A percentile compares a stretch with the other conserved stretches of the same genome.
Evolutionary conservation across 768 basidiomycete genomes (phyloP).

Genomic region (Cystofilobasidium macerans): DNA sequence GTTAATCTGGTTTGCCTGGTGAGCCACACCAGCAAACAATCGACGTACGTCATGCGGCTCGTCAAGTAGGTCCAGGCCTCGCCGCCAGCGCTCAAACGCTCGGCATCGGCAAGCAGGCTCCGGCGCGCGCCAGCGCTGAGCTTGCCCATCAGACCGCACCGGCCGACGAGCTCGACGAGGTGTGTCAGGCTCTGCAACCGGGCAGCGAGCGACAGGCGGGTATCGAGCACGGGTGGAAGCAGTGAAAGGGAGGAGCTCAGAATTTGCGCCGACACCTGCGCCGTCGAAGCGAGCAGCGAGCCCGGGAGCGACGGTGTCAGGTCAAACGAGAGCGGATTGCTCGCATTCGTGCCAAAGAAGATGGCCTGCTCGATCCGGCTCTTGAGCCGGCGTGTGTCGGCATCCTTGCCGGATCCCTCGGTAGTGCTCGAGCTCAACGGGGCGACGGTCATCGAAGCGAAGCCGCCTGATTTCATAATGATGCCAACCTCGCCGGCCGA

Average conservation of each 20-base stretch:
- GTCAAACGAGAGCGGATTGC: conserved; percentile 40
- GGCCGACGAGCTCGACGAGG: conserved; percentile 80
- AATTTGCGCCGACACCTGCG: not conserved
- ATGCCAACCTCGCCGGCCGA: conserved; percentile 24
- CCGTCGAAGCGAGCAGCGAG: not conserved
- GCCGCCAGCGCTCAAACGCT: conserved; percentile 69
- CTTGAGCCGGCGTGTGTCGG: conserved; percentile 36
- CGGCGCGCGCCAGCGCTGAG: conserved; percentile 39
- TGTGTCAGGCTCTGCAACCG: conserved; percentile 66
- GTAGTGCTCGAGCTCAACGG: conserved; percentile 23
- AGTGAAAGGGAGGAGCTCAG: conserved; percentile 46
- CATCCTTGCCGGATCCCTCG: conserved; percentile 17
- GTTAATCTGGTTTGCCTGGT: not conserved
- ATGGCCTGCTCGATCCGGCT: conserved; percentile 41
- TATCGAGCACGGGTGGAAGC: conserved; percentile 67
- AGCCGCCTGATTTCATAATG: conserved; percentile 28
- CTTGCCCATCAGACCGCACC: conserved; percentile 67
- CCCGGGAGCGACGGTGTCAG: conserved; percentile 20
- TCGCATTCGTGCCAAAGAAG: conserved; percentile 34
- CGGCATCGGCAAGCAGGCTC: conserved; percentile 49
- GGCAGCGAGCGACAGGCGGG: conserved; percentile 62
- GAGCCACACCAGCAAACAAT: not conserved
- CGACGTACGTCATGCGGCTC: conserved; percentile 35
- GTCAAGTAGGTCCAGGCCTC: conserved; percentile 57
- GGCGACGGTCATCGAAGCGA: conserved; percentile 28